A percentile compares a stretch with the other conserved stretches of the same genome.
Conservation (phyloP, 306 rosid genomes). For the Glycine tomentella region DNA sequence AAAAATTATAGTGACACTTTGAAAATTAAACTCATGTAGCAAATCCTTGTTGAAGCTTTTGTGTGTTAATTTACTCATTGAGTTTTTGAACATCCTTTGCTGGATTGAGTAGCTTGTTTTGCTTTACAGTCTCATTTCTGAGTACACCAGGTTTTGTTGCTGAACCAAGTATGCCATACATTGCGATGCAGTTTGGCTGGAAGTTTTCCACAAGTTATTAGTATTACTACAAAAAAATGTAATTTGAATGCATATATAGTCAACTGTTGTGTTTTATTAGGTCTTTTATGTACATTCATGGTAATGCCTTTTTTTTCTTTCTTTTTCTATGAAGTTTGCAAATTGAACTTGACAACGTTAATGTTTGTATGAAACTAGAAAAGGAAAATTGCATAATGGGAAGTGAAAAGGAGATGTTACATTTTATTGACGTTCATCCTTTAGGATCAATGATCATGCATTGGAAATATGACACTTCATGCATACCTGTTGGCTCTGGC, state of each 20-base stretch:
- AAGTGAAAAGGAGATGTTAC: conserved; percentile 18
- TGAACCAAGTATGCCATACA: background rate
- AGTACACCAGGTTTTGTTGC: conserved; percentile 13
- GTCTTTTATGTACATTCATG: background rate
- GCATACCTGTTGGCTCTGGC: background rate
- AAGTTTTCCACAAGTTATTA: too few species aligned
- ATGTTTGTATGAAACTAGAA: background rate
- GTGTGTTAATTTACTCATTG: conserved; percentile 8
- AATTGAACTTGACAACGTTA: conserved; percentile 10
- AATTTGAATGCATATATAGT: background rate
- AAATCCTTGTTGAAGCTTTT: background rate
- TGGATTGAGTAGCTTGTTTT: conserved; percentile 28
- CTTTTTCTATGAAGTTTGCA: background rate
- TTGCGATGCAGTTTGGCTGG: conserved; percentile 10
- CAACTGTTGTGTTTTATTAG: conserved; percentile 12
- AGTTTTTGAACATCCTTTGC: conserved; percentile 27
- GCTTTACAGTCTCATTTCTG: conserved; percentile 16
- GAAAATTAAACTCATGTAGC: background rate
- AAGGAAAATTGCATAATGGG: background rate
- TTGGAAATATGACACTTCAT: background rate
- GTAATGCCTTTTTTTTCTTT: background rate
- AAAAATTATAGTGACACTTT: background rate
- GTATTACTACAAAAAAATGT: conserved; percentile 17
- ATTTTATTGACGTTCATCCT: conserved; percentile 10
- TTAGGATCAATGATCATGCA: background rate